A percentile compares a stretch with the other conserved stretches of the same genome.
Evolutionary conservation across 2,329 filamentous ascomycete genomes (phyloP).

Genomic region (Penicillium sp.): DNA sequence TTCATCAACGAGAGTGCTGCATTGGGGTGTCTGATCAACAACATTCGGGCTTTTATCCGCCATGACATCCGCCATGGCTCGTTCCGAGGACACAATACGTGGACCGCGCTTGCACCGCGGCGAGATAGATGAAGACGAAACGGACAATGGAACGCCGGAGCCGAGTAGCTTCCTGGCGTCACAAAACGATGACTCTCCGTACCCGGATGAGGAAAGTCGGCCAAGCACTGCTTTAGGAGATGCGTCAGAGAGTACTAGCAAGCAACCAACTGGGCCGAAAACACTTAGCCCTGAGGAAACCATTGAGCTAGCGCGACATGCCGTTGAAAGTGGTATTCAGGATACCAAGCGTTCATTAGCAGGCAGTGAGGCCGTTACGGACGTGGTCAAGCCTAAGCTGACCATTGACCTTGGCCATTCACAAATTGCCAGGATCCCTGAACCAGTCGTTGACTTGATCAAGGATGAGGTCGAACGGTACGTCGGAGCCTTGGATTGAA

Average conservation of each 20-base stretch:
- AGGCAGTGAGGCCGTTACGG: constrained; percentile 39
- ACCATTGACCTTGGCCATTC: constrained; percentile 46
- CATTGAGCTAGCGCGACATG: constrained; percentile 37
- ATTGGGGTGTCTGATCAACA: constrained; percentile 1
- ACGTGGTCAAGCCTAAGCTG: constrained; percentile 42
- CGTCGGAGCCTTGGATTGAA: constrained; percentile 8
- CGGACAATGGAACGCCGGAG: constrained; percentile 22
- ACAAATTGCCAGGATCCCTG: constrained; percentile 42
- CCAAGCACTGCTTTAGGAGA: constrained; percentile 23
- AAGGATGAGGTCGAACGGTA: constrained; percentile 47
- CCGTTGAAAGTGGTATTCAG: constrained; percentile 42
- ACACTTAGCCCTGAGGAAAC: constrained; percentile 38
- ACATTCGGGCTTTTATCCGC: background rate
- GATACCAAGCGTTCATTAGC: constrained; percentile 42
- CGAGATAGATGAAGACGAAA: constrained; percentile 29
- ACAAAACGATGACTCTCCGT: constrained; percentile 22
- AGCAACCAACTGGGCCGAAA: constrained; percentile 20
- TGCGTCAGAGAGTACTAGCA: constrained; percentile 14
- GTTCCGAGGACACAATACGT: constrained; percentile 32
- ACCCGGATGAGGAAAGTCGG: constrained; percentile 24
- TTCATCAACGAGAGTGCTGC: background rate
- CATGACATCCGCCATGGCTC: constrained; percentile 32
- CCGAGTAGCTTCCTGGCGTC: constrained; percentile 18
- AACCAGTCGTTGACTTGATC: constrained; percentile 44
- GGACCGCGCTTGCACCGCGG: constrained; percentile 26